Conservation (phyloP, 495 filamentous ascomycete genomes). For the Talaromyces adpressus region DNA sequence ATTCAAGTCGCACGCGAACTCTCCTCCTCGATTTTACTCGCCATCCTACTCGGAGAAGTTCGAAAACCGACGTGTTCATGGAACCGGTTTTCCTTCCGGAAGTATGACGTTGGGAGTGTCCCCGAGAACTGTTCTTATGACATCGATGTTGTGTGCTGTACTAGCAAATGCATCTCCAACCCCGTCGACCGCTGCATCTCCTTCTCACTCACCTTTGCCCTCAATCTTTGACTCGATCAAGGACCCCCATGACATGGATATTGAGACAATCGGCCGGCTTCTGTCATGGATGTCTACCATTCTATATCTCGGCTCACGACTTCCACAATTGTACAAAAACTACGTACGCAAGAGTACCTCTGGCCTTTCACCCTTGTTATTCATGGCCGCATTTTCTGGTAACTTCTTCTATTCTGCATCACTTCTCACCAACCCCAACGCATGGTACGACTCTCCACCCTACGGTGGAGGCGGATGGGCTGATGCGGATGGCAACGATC, state of each 20-base stretch:
- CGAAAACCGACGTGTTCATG: not conserved
- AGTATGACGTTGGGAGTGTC: conserved; percentile 27
- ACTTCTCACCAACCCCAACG: conserved; percentile 60
- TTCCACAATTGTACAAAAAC: conserved; percentile 68
- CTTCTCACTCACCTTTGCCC: conserved; percentile 25
- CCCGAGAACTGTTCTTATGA: conserved; percentile 37
- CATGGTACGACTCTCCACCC: conserved; percentile 52
- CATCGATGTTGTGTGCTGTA: conserved; percentile 40
- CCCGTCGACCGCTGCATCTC: conserved; percentile 9
- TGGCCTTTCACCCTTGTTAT: conserved; percentile 61
- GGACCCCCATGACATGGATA: conserved; percentile 18
- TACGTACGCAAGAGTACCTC: conserved; percentile 58
- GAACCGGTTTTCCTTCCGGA: conserved; percentile 16
- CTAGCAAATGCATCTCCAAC: conserved; percentile 36
- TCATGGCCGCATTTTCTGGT: conserved; percentile 64
- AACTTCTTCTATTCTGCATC: conserved; percentile 68
- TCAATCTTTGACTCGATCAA: not conserved
- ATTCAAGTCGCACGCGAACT: conserved; percentile 17
- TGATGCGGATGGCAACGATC: conserved; percentile 49
- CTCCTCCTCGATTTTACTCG: conserved; percentile 16
- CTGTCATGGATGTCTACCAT: conserved; percentile 61
- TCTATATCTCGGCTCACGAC: conserved; percentile 62
- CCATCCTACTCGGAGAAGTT: conserved; percentile 27
- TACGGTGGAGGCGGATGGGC: conserved; percentile 65
- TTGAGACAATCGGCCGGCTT: conserved; percentile 46